Evolutionary conservation across 1,284 basidiomycete species (phyloP), one percentile per base, ranked within the genome.

Genomic region (Fomitopsis schrenkii): DNA sequence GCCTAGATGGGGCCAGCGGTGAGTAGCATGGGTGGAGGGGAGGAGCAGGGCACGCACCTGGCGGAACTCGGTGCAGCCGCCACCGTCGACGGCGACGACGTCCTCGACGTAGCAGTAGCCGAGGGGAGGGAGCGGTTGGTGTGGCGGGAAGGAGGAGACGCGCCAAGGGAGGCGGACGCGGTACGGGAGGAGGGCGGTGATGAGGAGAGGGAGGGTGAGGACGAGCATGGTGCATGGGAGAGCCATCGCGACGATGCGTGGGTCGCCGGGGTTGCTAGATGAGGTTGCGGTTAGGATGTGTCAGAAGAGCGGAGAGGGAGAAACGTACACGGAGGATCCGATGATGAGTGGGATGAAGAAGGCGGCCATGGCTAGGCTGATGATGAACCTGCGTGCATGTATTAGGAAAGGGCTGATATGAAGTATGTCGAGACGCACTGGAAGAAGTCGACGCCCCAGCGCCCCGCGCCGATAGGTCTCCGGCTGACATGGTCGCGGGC

Each of bases 301-400:
- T 50, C 33, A 33, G 54, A 17, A 22, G 53, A 12, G 36, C 15
- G 26, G 44, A 19, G 14, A 36, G 28, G n/a, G 0, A 5, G 17
- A 19, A 2, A 67, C 72, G 55, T 63, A 73, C 71, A 75, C 48
- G 10, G 72, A 74, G 15, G 73, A 75, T 10, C 73, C 73, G 19
- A 75, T 64, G 59, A 75, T 68, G 14, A 75, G 68, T 3, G 73
- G 72, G n/a, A 66, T 58, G 59, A 75, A 75, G 67, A 75, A 75
- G 0, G 61, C 69, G 15, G 63, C 64, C 60, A 73, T 67, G 14
- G 62, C 67, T 17, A 74, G 52, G 30, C 62, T 60, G 22, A 73
- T 65, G 45, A 74, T 62, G 14, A 73, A 64, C 42, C 72, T 73
- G 61, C 19, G 38, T 15, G n/a, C 5, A 6, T 14, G 17, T 2